Percentiles rank a stretch among this genome's conserved stretches.
phyloP scores from a whole-genome alignment of 108 stramenopile species.

The Schizochytrium sp. region DNA sequence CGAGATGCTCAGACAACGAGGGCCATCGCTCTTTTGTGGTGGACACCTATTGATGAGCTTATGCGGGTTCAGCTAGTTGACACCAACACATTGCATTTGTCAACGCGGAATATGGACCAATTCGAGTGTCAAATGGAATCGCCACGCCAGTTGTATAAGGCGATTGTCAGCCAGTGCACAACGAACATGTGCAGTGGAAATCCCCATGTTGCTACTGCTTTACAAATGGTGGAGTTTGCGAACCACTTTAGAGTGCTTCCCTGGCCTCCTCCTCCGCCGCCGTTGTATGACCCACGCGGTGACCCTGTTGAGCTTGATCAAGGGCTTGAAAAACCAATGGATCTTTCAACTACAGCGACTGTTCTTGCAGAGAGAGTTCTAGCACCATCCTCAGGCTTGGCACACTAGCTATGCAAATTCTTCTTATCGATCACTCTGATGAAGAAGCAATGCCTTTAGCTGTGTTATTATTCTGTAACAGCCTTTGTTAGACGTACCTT shows the following conservation, averaged over 20 bases:
- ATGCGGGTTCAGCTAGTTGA: slow-evolving; percentile 9
- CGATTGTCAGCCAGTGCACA: slow-evolving; percentile 50
- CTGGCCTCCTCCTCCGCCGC: slow-evolving; percentile 51
- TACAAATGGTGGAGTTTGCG: slow-evolving; percentile 46
- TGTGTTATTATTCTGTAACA: too few relatives aligned
- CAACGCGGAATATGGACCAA: slow-evolving; percentile 24
- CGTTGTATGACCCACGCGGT: slow-evolving; percentile 25
- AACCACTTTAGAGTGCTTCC: background rate
- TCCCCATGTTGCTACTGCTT: slow-evolving; percentile 1
- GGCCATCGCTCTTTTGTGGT: slow-evolving; percentile 29
- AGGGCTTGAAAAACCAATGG: background rate
- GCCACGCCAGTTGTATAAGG: slow-evolving; percentile 4
- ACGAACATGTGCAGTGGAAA: slow-evolving; percentile 50
- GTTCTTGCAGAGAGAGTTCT: slow-evolving; percentile 15
- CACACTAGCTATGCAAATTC: background rate
- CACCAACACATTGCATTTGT: background rate
- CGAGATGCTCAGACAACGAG: slow-evolving; percentile 41
- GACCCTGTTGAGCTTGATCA: slow-evolving; percentile 27
- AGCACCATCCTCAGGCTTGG: background rate
- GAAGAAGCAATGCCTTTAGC: background rate
- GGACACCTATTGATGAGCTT: slow-evolving; percentile 24
- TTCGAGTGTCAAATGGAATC: background rate
- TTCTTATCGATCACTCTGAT: slow-evolving; percentile 1
- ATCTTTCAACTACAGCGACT: slow-evolving; percentile 48
- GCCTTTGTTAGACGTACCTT: too few relatives aligned